A percentile compares a stretch with the other conserved stretches of the same genome.
These are phyloP conservation scores for Dillenia turbinata DNA, from an alignment of 164 flowering plant species.

Conservation along the genomic window DNA sequence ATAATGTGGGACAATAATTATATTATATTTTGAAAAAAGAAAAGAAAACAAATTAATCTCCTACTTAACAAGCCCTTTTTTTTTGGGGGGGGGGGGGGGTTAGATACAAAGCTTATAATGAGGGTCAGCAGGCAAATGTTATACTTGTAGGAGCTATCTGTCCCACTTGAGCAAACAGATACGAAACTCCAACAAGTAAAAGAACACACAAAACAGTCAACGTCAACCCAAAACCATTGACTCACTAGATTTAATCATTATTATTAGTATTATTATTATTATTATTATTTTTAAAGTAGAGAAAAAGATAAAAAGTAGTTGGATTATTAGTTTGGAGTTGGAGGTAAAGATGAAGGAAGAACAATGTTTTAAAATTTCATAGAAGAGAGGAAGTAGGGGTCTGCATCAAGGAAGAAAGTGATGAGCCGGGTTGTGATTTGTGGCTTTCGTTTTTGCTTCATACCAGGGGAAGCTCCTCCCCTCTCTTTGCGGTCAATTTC, in stretches of 20 bases:
- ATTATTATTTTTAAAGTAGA: too few relatives aligned
- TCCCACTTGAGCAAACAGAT: too few relatives aligned
- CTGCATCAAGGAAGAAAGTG: slow-evolving; percentile 23
- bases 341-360: background rate
- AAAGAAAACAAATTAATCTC: too few relatives aligned
- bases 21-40: too few relatives aligned
- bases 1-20: too few relatives aligned
- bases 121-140: too few relatives aligned
- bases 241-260: too few relatives aligned
- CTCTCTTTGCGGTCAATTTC: slow-evolving; percentile 62
- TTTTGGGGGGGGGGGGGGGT: too few relatives aligned
- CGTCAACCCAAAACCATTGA: background rate
- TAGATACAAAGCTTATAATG: too few relatives aligned
- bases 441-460: slow-evolving; percentile 33
- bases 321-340: background rate
- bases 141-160: too few relatives aligned
- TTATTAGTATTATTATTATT: background rate
- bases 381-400: slow-evolving; percentile 22
- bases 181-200: background rate
- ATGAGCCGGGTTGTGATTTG: slow-evolving; percentile 33
- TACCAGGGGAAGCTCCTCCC: slow-evolving; percentile 30
- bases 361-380: background rate
- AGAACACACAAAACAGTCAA: background rate
- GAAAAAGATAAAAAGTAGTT: background rate
- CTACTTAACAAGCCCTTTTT: too few relatives aligned